Conservation (phyloP, 2,329 filamentous ascomycete genomes). For the Xylariaceae sp. region DNA sequence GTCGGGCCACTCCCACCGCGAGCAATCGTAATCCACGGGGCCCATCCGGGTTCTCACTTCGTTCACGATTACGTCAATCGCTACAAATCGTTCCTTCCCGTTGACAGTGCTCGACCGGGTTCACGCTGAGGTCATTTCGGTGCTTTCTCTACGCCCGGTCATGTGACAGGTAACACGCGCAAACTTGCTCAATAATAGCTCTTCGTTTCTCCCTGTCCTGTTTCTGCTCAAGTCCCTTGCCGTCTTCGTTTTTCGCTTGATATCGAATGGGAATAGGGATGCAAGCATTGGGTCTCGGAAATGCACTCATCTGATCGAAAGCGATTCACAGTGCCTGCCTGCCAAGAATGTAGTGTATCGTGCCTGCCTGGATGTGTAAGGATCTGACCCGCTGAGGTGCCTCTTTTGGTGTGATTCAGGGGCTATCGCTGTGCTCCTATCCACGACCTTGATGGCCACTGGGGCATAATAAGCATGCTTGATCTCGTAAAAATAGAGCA, state of each 20-base stretch:
- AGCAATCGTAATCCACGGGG: background rate
- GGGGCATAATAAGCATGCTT: background rate
- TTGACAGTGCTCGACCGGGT: background rate
- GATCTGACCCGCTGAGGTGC: background rate
- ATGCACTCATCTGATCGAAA: too few relatives aligned
- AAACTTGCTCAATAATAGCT: slow-evolving; percentile 31
- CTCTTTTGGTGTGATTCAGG: background rate
- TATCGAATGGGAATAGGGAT: background rate
- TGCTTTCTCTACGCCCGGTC: background rate
- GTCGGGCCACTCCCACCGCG: too few relatives aligned
- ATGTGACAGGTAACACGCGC: slow-evolving; percentile 22
- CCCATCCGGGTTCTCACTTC: slow-evolving; percentile 14
- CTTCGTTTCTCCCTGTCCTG: background rate
- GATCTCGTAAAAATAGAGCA: background rate
- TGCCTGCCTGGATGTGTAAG: too few relatives aligned
- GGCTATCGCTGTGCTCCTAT: background rate
- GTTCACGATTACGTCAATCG: background rate
- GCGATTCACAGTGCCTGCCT: too few relatives aligned
- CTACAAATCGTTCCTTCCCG: background rate
- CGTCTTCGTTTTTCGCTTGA: too few relatives aligned
- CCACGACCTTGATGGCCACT: slow-evolving; percentile 11
- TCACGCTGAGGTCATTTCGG: background rate
- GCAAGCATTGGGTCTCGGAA: background rate
- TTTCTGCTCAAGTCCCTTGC: background rate
- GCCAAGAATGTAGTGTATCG: too few relatives aligned